phyloP scores from a whole-genome alignment of 345 rosid genomes.

The Isatis tinctoria region DNA sequence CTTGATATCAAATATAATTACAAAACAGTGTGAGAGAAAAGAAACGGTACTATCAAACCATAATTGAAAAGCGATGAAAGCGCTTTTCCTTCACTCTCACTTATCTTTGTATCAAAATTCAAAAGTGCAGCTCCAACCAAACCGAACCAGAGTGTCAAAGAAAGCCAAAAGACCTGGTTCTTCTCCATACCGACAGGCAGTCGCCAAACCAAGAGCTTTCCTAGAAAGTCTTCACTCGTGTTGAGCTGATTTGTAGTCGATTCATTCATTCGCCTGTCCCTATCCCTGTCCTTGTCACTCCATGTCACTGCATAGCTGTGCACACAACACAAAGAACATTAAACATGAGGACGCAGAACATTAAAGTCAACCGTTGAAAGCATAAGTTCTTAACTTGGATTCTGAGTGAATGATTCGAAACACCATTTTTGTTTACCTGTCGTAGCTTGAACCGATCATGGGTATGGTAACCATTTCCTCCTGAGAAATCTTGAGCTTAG shows the following conservation, averaged over 20 bases:
- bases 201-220: conserved; percentile 76
- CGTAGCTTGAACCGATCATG: conserved; percentile 69
- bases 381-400: not conserved
- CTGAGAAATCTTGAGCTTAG: conserved; percentile 82
- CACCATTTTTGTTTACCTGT: conserved; percentile 40
- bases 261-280: conserved; percentile 40
- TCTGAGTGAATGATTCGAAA: no score
- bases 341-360: not conserved
- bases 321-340: conserved; percentile 16
- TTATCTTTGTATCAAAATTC: conserved; percentile 68
- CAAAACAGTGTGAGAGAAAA: conserved; percentile 6
- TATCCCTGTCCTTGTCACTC: conserved; percentile 72
- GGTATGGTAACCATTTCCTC: conserved; percentile 95
- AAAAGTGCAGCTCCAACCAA: conserved; percentile 85
- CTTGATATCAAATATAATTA: conserved; percentile 19
- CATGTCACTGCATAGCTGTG: conserved; percentile 84
- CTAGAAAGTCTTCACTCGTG: conserved; percentile 59
- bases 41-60: no score
- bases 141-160: conserved; percentile 73
- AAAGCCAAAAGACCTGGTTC: conserved; percentile 66
- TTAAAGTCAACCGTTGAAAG: not conserved
- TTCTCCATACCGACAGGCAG: conserved; percentile 67
- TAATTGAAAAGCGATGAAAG: no score
- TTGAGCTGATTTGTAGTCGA: conserved; percentile 68
- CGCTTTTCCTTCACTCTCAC: not conserved